Base-by-base conservation (phyloP, 75 land plant species). In the Ceratopteris richardii region DNA sequence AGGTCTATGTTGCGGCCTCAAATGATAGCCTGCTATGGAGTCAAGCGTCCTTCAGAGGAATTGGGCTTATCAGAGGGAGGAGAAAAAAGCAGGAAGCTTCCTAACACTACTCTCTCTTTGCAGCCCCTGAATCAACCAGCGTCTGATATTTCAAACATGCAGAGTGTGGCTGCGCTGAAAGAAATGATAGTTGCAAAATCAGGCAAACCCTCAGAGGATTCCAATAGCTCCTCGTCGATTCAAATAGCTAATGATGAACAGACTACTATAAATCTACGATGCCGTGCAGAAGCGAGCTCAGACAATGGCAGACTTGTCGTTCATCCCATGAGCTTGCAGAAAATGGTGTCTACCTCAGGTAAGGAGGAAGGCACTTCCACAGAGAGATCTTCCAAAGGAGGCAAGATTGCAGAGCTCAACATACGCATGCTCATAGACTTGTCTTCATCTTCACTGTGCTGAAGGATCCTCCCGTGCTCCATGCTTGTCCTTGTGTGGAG, bases 21-120 rank as follows among this genome's bases (percentile, higher is more conserved):
- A 21, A 46, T 46, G 50, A 46, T 46, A 18, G 12, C 50, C 3
- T 3, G 22, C 13, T n/a, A 3, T 18, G 50, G 50, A n/a, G 17
- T 5, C 50, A 46, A 46, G 22, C 50, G 50, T 2, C 12, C 17
- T 5, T 2, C 18, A 6, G 12, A 21, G 4, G 14, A 21, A 2
- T n/a, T 18, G 18, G 17, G 4, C 22, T 18, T 46, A n/a, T 18
- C 18, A 5, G 50, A 46, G 22, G 22, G 4, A 3, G 18, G 4
- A 6, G 50, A 46, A 14, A 46, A 14, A 21, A 5, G 50, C 4
- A 17, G 13, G 4, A 46, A 46, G 14, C 22, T 46, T n/a, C 50
- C 50, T 17, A 46, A 21, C 50, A 46, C 50, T 18, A 46, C 50
- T 46, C 50, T 46, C 17, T 46, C 50, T n/a, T 21, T 46, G 22